Evolutionary conservation across 1,284 basidiomycete genomes (phyloP), one percentile per base, ranked within the genome.

Genomic region (Puccinia coronata): DNA sequence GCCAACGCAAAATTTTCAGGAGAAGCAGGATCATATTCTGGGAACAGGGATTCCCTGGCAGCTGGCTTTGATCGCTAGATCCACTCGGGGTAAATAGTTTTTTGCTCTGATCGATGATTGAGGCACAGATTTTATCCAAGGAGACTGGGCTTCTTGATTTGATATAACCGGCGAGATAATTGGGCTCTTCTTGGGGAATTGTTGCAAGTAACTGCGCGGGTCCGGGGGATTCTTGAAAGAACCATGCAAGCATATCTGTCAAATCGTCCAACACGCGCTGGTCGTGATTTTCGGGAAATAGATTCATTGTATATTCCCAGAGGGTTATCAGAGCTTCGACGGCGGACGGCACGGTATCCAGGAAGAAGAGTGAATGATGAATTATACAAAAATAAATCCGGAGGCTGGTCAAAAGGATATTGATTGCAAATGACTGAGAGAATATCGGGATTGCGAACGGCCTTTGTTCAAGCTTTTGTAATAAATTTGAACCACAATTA

Each of bases 371-470:
- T 31, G 80, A 81, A 75, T 74, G 43, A 59, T 74, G 72, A 57
- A 81, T 34, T 55, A 65, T 59, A 16, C 70, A 31, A 59, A 81
- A 55, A 57, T 81, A 51, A 43, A 74, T 70, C 9, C 59, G 70
- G 14, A 81, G 63, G 31, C 70, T 81, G 59, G 39, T 41, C 8
- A 75, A n/a, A 49, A 81, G 71, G 11, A 81, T 23, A 43, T 75
- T 53, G 43, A 67, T 36, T 16, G 80, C 72, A 53, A 73, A 51
- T 8, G 59, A 65, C 59, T 59, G 57, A 55, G 80, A 81, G n/a
- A 67, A 41, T 31, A 81, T 74, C 41, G 80, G 80, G 61, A 81
- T 63, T 43, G 49, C 28, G 72, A 81, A 81, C 9, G 80, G 80
- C 41, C 80, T 74, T 34, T 57, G 59, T 18, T 81, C 80, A n/a